These are phyloP conservation scores for Suhomyces faveliae DNA, from an alignment of 805 yeast species.

Conservation along the genomic window DNA sequence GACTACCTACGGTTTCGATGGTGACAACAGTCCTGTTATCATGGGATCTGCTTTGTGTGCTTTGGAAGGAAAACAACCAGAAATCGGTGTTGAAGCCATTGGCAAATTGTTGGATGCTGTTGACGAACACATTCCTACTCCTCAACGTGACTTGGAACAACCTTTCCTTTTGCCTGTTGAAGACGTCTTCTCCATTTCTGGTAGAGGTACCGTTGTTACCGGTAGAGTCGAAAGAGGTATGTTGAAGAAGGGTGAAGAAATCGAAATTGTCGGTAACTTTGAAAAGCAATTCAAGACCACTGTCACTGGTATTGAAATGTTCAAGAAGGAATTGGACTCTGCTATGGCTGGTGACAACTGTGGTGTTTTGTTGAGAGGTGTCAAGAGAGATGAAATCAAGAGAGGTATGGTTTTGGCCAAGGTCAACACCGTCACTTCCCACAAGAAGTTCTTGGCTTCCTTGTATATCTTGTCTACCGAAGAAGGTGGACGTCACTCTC, in stretches of 20 bases:
- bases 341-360: slow-evolving; percentile 99
- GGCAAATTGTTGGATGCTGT: slow-evolving; percentile 83
- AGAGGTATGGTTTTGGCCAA: slow-evolving; percentile 98
- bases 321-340: slow-evolving; percentile 95
- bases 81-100: slow-evolving; percentile 87
- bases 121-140: slow-evolving; percentile 94
- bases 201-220: slow-evolving; percentile 99
- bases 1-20: slow-evolving; percentile 90
- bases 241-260: slow-evolving; percentile 96
- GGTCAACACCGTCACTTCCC: slow-evolving; percentile 89
- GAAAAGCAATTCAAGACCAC: slow-evolving; percentile 85
- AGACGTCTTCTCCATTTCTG: slow-evolving; percentile 96
- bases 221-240: slow-evolving; percentile 99
- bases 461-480: slow-evolving; percentile 90
- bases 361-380: slow-evolving; percentile 95
- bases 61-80: slow-evolving; percentile 81
- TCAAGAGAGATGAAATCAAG: slow-evolving; percentile 92
- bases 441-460: slow-evolving; percentile 91
- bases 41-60: slow-evolving; percentile 99
- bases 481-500: slow-evolving; percentile 99
- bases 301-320: slow-evolving; percentile 99
- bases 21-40: slow-evolving; percentile 95
- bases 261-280: slow-evolving; percentile 93
- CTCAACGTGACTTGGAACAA: slow-evolving; percentile 91
- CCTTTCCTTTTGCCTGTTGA: slow-evolving; percentile 97